A percentile compares a stretch with the other conserved stretches of the same genome.
Evolutionary conservation across 108 stramenopile species (phyloP).

Genomic region (Nitzschia sp.): DNA sequence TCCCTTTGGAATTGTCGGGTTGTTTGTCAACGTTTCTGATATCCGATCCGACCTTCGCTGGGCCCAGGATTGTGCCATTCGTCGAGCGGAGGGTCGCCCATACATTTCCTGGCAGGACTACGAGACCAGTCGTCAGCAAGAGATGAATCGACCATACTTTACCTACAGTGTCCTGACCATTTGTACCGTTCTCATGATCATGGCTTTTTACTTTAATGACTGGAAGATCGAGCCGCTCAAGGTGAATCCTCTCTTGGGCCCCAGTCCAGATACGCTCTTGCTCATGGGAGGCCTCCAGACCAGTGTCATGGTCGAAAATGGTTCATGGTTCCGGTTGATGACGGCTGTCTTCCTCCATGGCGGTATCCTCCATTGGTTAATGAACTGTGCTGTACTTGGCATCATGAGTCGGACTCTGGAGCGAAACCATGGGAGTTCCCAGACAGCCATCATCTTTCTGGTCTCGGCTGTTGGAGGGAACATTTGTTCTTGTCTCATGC

Average conservation of each 20-base stretch:
- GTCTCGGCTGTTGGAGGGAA: conserved; percentile 78
- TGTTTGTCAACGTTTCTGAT: conserved; percentile 54
- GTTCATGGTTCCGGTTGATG: conserved; percentile 81
- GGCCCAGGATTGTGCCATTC: conserved; percentile 85
- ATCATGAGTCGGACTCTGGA: conserved; percentile 81
- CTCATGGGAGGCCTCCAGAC: conserved; percentile 81
- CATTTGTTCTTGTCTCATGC: conserved; percentile 74
- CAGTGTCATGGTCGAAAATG: conserved; percentile 67
- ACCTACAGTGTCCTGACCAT: conserved; percentile 23
- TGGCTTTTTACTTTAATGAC: conserved; percentile 49
- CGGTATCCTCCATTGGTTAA: conserved; percentile 82
- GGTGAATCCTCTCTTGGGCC: conserved; percentile 88
- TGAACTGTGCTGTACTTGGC: conserved; percentile 76
- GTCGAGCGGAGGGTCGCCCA: conserved; percentile 60
- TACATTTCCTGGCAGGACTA: conserved; percentile 80
- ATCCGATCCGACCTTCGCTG: conserved; percentile 81
- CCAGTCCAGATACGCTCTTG: conserved; percentile 71
- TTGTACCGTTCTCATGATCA: conserved; percentile 50
- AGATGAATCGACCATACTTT: conserved; percentile 29
- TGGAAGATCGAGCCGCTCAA: conserved; percentile 57
- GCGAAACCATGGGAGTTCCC: conserved; percentile 69
- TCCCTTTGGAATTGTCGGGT: conserved; percentile 64
- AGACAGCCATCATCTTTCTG: conserved; percentile 63
- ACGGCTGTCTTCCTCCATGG: conserved; percentile 91
- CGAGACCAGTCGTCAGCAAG: conserved; percentile 46